A percentile compares a stretch with the other conserved stretches of the same genome.
phyloP scores from a whole-genome alignment of 768 basidiomycete genomes.

The Pholiota microspora region DNA sequence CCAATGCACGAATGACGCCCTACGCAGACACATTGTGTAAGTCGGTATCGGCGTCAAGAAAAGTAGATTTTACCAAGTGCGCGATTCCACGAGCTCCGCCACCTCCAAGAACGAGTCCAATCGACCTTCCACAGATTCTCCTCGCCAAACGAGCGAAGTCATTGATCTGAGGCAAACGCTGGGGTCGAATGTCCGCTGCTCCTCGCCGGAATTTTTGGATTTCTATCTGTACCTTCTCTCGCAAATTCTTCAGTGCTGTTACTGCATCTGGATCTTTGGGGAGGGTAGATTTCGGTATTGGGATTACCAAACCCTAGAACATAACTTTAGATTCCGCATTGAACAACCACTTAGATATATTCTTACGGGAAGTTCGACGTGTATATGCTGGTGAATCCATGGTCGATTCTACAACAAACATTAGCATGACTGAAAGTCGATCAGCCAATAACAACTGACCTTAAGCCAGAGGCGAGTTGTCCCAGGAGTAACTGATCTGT shows the following conservation, averaged over 20 bases:
- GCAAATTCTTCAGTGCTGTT: conserved; percentile 85
- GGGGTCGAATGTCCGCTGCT: conserved; percentile 59
- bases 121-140: conserved; percentile 87
- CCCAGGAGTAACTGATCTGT: conserved; percentile 84
- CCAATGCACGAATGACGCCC: conserved; percentile 92
- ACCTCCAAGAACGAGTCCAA: conserved; percentile 93
- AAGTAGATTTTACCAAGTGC: conserved; percentile 29
- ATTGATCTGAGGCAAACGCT: conserved; percentile 77
- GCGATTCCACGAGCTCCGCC: conserved; percentile 87
- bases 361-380: conserved; percentile 84
- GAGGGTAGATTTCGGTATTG: conserved; percentile 55
- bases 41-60: conserved; percentile 9
- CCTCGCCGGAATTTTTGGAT: conserved; percentile 84
- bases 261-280: conserved; percentile 87
- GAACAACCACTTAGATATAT: conserved; percentile 1
- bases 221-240: conserved; percentile 86
- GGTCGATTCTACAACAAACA: conserved; percentile 70
- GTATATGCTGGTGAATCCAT: conserved; percentile 95
- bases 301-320: conserved; percentile 68
- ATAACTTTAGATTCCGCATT: not conserved
- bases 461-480: conserved; percentile 96
- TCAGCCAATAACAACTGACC: conserved; percentile 39
- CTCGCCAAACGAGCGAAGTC: conserved; percentile 93
- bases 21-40: conserved; percentile 26
- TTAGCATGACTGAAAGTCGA: not conserved